phyloP scores from a whole-genome alignment of 768 basidiomycete genomes.

The Ramaria sp. region DNA sequence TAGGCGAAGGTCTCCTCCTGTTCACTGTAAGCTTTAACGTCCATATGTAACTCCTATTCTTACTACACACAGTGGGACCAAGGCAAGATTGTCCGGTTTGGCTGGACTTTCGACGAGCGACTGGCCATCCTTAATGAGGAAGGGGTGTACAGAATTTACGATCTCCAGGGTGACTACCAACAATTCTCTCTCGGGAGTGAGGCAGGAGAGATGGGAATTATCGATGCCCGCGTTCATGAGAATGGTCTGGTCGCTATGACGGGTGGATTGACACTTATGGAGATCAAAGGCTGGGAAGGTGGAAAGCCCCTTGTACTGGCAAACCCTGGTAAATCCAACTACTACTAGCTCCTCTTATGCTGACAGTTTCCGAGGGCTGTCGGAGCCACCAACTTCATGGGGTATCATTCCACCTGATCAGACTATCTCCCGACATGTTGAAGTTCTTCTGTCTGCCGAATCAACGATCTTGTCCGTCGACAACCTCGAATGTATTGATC shows the following conservation, averaged over 20 bases:
- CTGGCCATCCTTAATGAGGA: conserved; percentile 86
- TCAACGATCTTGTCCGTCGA: conserved; percentile 78
- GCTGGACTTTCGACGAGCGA: conserved; percentile 76
- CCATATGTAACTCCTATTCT: conserved; percentile 11
- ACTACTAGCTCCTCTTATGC: neutral
- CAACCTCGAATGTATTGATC: conserved; percentile 81
- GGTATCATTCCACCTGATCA: conserved; percentile 82
- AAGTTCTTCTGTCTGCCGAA: conserved; percentile 77
- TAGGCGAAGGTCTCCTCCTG: conserved; percentile 59
- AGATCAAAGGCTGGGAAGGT: conserved; percentile 87
- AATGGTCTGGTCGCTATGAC: conserved; percentile 82
- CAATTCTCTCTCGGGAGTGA: conserved; percentile 81
- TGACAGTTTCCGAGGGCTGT: conserved; percentile 38
- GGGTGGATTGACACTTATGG: conserved; percentile 61
- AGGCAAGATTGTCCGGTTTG: conserved; percentile 68
- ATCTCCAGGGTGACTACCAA: conserved; percentile 74
- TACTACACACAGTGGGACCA: conserved; percentile 71
- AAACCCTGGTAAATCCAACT: conserved; percentile 48
- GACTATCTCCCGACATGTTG: conserved; percentile 81
- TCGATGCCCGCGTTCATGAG: conserved; percentile 81
- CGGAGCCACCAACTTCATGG: conserved; percentile 77
- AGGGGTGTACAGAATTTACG: conserved; percentile 83
- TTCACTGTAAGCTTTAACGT: conserved; percentile 49
- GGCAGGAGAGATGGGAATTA: conserved; percentile 69
- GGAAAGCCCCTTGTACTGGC: conserved; percentile 61